Conservation (phyloP, 805 yeast species). For the Dipodascus geniculatus region DNA sequence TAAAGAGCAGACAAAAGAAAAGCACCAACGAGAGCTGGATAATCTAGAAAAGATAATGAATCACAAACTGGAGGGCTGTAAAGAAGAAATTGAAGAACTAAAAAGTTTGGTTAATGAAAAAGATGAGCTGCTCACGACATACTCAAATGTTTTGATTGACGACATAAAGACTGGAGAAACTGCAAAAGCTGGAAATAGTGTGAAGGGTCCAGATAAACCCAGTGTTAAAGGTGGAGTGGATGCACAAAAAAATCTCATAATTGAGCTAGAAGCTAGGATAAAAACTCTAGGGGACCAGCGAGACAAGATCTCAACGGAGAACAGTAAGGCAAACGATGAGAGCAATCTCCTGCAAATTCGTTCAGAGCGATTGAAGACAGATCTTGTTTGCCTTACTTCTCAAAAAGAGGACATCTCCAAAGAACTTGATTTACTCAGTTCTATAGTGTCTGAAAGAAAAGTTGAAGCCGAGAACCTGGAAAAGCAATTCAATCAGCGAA, state of each 20-base stretch:
- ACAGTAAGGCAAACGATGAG: not conserved
- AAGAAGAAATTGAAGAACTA: conserved; percentile 1
- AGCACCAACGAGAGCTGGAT: not conserved
- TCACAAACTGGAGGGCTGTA: not conserved
- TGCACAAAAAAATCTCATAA: not conserved
- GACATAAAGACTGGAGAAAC: no score
- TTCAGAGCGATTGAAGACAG: not conserved
- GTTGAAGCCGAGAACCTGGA: not conserved
- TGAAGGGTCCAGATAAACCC: not conserved
- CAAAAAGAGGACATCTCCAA: not conserved
- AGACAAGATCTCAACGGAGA: not conserved
- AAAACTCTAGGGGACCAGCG: not conserved
- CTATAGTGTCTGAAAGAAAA: not conserved
- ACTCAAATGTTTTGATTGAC: not conserved
- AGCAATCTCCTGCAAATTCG: not conserved
- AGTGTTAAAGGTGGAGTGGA: not conserved
- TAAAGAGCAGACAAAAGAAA: not conserved
- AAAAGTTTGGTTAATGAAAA: not conserved
- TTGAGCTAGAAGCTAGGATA: not conserved
- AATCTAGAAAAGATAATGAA: not conserved
- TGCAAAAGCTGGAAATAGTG: not conserved
- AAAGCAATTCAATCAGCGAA: not conserved
- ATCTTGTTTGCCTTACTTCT: not conserved
- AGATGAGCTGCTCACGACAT: not conserved
- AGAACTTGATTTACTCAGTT: not conserved